Evolutionary conservation across 2,329 filamentous ascomycete genomes (phyloP).

Genomic region (Fusarium dimerum): DNA sequence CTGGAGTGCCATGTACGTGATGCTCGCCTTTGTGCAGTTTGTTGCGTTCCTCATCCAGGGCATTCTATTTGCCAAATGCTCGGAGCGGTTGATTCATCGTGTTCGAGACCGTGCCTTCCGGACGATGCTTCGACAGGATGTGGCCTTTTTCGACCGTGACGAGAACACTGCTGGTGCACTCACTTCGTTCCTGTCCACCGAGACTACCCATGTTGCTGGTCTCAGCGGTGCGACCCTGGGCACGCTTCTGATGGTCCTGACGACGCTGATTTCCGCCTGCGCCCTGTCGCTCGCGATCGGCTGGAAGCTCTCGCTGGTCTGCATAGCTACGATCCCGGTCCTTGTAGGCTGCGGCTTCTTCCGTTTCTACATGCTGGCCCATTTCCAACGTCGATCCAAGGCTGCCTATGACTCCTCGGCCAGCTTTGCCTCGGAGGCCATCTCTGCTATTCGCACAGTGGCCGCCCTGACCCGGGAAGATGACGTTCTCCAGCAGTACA

Average conservation of each 20-base stretch:
- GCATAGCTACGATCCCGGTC: slow-evolving; percentile 75
- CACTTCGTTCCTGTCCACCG: slow-evolving; percentile 84
- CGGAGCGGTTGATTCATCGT: slow-evolving; percentile 81
- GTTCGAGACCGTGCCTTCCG: slow-evolving; percentile 83
- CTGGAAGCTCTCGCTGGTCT: slow-evolving; percentile 87
- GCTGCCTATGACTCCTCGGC: slow-evolving; percentile 78
- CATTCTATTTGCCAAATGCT: slow-evolving; percentile 77
- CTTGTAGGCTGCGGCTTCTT: slow-evolving; percentile 82
- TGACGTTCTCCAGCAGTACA: slow-evolving; percentile 76
- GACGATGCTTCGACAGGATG: slow-evolving; percentile 87
- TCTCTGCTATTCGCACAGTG: slow-evolving; percentile 90
- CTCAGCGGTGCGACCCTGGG: slow-evolving; percentile 86
- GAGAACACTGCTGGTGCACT: slow-evolving; percentile 88
- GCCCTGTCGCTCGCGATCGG: slow-evolving; percentile 71
- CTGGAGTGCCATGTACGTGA: slow-evolving; percentile 86
- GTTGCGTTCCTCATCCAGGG: slow-evolving; percentile 70
- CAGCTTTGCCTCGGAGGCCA: slow-evolving; percentile 88
- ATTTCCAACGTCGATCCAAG: slow-evolving; percentile 79
- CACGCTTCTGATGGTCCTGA: slow-evolving; percentile 77
- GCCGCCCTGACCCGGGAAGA: slow-evolving; percentile 85
- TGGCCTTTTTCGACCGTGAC: slow-evolving; percentile 85
- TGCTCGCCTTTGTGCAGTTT: slow-evolving; percentile 75
- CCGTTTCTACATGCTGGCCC: slow-evolving; percentile 80
- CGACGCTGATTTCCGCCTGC: slow-evolving; percentile 77
- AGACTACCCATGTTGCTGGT: slow-evolving; percentile 86